A percentile compares a stretch with the other conserved stretches of the same genome.
These are phyloP conservation scores for Eucalyptus tenuipes DNA, from an alignment of 345 rosid genomes.

Conservation along the genomic window DNA sequence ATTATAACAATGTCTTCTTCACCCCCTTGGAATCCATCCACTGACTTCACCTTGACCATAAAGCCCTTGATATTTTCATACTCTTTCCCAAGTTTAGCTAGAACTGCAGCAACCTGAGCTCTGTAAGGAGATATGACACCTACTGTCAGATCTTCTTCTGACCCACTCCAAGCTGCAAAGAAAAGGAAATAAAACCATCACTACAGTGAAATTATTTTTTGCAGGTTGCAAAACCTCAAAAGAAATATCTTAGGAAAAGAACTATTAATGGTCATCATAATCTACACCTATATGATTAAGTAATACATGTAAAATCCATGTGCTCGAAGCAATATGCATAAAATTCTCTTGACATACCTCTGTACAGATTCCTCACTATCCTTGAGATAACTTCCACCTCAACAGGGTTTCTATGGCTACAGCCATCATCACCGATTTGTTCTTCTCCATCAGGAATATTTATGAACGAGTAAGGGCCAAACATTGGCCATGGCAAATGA, in stretches of 20 bases:
- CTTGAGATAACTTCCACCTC: slow-evolving; percentile 30
- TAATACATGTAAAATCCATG: not conserved
- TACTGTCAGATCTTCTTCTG: slow-evolving; percentile 10
- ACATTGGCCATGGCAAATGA: slow-evolving; percentile 24
- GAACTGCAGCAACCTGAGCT: slow-evolving; percentile 24
- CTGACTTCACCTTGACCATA: slow-evolving; percentile 12
- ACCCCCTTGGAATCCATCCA: slow-evolving; percentile 33
- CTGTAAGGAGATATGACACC: slow-evolving; percentile 32
- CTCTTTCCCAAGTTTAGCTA: slow-evolving; percentile 5
- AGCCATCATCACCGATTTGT: slow-evolving; percentile 1
- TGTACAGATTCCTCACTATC: slow-evolving; percentile 13
- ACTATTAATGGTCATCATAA: not conserved
- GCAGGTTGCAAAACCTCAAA: not conserved
- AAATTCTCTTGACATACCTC: slow-evolving; percentile 12
- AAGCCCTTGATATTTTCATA: slow-evolving; percentile 3
- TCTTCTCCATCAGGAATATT: slow-evolving; percentile 30
- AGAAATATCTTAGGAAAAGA: not conserved
- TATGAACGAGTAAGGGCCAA: slow-evolving; percentile 40
- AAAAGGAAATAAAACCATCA: not conserved
- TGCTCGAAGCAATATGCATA: not conserved
- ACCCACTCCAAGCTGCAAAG: slow-evolving; percentile 10
- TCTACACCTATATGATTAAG: not conserved
- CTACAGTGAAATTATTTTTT: not conserved
- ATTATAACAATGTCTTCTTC: slow-evolving; percentile 26
- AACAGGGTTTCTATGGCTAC: slow-evolving; percentile 22